Conservation (phyloP, 108 stramenopile species). For the Parmales sp. region DNA sequence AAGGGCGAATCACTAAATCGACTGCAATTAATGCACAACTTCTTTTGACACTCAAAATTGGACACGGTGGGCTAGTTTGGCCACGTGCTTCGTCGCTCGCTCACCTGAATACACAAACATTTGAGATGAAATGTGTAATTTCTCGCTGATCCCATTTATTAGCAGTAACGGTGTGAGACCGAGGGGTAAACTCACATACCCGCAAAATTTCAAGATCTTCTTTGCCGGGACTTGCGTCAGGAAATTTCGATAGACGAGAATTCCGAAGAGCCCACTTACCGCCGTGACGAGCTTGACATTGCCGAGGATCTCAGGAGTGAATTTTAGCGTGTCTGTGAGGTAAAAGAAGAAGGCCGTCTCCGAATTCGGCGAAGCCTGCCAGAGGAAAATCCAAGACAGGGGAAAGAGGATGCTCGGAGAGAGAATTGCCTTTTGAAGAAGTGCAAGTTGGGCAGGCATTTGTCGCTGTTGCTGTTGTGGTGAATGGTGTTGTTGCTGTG, state of each 20-base stretch:
- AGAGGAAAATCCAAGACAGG: slow-evolving; percentile 82
- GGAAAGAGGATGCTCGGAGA: too few relatives aligned
- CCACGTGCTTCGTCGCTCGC: too few relatives aligned
- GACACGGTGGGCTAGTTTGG: too few relatives aligned
- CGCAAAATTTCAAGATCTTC: slow-evolving; percentile 64
- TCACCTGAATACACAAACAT: slow-evolving; percentile 88
- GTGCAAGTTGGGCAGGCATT: too few relatives aligned
- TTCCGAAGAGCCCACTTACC: slow-evolving; percentile 68
- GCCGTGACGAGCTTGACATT: slow-evolving; percentile 70
- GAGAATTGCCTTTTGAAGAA: too few relatives aligned
- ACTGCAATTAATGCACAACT: too few relatives aligned
- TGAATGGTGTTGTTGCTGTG: too few relatives aligned
- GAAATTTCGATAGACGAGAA: slow-evolving; percentile 63
- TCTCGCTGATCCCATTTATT: slow-evolving; percentile 72
- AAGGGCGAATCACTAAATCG: too few relatives aligned
- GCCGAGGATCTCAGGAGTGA: slow-evolving; percentile 86
- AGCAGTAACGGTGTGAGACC: slow-evolving; percentile 67
- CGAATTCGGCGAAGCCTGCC: slow-evolving; percentile 83
- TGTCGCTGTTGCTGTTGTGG: too few relatives aligned
- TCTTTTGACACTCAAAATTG: too few relatives aligned
- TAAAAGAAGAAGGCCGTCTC: slow-evolving; percentile 90
- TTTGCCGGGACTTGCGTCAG: slow-evolving; percentile 53
- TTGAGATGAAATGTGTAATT: slow-evolving; percentile 76
- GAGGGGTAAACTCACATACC: slow-evolving; percentile 55
- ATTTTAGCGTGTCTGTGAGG: slow-evolving; percentile 76